Percentiles rank a stretch among this genome's conserved stretches.
These are phyloP conservation scores for Penicillium olsonii DNA, from an alignment of 2,329 filamentous ascomycete genomes.

Conservation along the genomic window DNA sequence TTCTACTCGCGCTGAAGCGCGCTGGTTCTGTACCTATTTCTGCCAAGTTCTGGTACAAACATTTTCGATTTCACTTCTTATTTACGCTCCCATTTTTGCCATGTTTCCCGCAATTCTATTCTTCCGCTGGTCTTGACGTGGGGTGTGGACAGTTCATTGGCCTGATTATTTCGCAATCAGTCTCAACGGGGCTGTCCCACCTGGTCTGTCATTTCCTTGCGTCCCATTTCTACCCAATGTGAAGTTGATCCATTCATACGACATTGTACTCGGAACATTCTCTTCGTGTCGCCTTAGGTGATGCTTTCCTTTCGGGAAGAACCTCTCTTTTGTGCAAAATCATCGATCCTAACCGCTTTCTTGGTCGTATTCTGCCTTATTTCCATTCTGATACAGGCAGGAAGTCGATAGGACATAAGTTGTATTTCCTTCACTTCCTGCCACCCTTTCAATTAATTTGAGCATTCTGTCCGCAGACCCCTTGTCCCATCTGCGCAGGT, in stretches of 20 bases:
- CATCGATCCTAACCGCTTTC: slow-evolving; percentile 1
- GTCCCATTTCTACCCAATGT: slow-evolving; percentile 13
- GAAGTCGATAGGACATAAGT: not conserved
- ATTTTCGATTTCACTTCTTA: slow-evolving; percentile 14
- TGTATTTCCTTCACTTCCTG: not conserved
- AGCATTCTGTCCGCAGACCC: not conserved
- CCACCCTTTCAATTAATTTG: slow-evolving; percentile 4
- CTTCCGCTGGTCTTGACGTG: slow-evolving; percentile 7
- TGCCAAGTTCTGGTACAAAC: slow-evolving; percentile 16
- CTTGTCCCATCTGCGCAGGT: not conserved
- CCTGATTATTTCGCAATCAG: not conserved
- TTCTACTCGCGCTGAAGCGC: slow-evolving; percentile 20
- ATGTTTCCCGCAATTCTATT: slow-evolving; percentile 17
- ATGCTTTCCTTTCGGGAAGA: slow-evolving; percentile 1
- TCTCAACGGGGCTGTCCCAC: not conserved
- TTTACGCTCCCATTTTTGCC: slow-evolving; percentile 15
- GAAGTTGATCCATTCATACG: slow-evolving; percentile 12
- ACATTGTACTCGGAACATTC: slow-evolving; percentile 7
- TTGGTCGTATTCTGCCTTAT: not conserved
- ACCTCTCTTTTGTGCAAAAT: not conserved
- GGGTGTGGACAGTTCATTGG: not conserved
- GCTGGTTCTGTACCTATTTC: slow-evolving; percentile 31
- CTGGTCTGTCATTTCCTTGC: slow-evolving; percentile 4
- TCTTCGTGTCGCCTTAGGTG: slow-evolving; percentile 12
- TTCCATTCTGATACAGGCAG: not conserved